Percentiles rank a stretch among this genome's conserved stretches.
Evolutionary conservation across 2,329 filamentous ascomycete genomes (phyloP).

Genomic region (Aspergillus versicolor): DNA sequence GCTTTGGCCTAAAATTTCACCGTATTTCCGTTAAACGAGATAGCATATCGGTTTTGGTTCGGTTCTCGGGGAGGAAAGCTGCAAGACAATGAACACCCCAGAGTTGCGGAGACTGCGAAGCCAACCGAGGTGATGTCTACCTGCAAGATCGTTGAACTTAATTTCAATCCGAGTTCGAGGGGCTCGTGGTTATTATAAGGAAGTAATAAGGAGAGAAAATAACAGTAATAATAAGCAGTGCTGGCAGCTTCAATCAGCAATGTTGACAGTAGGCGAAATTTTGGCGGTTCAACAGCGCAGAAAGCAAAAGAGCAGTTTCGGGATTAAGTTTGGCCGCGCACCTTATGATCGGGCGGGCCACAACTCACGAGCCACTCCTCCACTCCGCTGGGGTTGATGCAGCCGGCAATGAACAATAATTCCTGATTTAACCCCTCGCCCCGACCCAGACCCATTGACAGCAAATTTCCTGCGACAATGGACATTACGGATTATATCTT

Average conservation of each 20-base stretch:
- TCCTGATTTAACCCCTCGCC: conserved; percentile 1
- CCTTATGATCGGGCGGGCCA: conserved; percentile 16
- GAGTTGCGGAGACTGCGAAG: not conserved
- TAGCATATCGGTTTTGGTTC: conserved; percentile 26
- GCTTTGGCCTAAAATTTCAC: conserved; percentile 27
- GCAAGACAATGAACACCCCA: conserved; percentile 7
- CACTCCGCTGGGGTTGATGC: conserved; percentile 17
- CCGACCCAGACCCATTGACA: conserved; percentile 3
- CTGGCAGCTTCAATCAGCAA: conserved; percentile 2
- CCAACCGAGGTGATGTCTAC: not conserved
- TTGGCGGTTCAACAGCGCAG: conserved; percentile 17
- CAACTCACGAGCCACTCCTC: conserved; percentile 18
- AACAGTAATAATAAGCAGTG: not conserved
- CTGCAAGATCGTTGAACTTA: not conserved
- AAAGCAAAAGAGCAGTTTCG: not conserved
- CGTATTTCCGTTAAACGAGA: conserved; percentile 18
- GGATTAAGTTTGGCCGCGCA: conserved; percentile 4
- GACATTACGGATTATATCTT: conserved; percentile 86
- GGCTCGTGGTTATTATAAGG: no score
- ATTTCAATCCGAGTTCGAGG: not conserved
- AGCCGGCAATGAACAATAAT: not conserved
- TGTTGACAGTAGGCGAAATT: conserved; percentile 19
- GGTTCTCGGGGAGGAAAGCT: not conserved
- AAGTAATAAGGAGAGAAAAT: no score
- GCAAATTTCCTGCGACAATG: conserved; percentile 54